Conservation (phyloP, 495 filamentous ascomycete genomes). For the Podospora pseudopauciseta region DNA sequence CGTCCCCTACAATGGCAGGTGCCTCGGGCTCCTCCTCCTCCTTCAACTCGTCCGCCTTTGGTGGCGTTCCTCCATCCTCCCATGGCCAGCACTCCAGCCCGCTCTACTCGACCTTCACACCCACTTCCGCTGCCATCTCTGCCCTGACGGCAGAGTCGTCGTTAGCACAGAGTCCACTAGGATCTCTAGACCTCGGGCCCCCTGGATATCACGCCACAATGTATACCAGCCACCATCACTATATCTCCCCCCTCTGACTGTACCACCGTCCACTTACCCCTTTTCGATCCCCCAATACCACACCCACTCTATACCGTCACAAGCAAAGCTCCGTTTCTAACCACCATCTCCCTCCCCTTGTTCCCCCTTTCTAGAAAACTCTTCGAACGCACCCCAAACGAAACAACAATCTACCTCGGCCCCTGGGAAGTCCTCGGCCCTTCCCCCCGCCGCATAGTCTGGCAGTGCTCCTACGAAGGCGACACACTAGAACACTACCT, state of each 20-base stretch:
- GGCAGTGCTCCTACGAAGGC: conserved; percentile 37
- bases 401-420: conserved; percentile 37
- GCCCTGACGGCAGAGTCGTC: conserved; percentile 31
- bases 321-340: conserved; percentile 15
- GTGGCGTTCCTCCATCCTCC: conserved; percentile 28
- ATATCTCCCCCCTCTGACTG: conserved; percentile 2
- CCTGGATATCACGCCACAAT: conserved; percentile 39
- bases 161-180: conserved; percentile 31
- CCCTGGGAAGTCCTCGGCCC: conserved; percentile 35
- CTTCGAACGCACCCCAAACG: conserved; percentile 30
- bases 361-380: conserved; percentile 27
- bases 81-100: conserved; percentile 30
- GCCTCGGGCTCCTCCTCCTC: conserved; percentile 36
- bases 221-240: conserved; percentile 22
- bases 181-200: conserved; percentile 37
- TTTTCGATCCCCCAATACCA: neutral
- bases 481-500: conserved; percentile 38
- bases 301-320: neutral
- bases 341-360: neutral
- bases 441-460: conserved; percentile 30
- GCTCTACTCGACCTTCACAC: conserved; percentile 32
- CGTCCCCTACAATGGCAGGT: conserved; percentile 27
- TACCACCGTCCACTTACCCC: neutral
- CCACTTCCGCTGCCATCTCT: conserved; percentile 32
- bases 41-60: conserved; percentile 32